Evolutionary conservation across 148 eudicot genomes (phyloP).

Genomic region (Hydrangea macrophylla): DNA sequence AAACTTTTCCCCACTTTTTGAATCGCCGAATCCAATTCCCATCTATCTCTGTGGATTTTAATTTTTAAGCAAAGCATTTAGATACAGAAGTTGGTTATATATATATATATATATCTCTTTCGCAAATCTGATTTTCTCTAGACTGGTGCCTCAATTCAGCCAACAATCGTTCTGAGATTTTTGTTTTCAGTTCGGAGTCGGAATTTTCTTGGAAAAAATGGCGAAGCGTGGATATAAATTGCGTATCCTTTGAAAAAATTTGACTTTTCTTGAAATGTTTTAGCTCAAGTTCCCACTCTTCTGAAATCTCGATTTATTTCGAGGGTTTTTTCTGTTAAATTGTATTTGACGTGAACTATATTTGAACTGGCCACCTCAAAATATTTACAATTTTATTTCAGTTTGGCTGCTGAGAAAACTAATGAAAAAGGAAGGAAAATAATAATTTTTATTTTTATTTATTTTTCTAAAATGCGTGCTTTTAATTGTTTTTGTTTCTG

Average conservation of each 20-base stretch:
- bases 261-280: conserved; percentile 1
- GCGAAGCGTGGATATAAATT: conserved; percentile 85
- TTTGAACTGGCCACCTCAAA: not conserved
- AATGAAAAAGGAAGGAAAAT: not conserved
- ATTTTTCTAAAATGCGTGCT: not conserved
- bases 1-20: conserved; percentile 6
- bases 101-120: not conserved
- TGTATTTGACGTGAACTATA: conserved; percentile 1
- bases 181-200: conserved; percentile 5
- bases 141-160: not conserved
- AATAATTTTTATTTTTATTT: too few species aligned
- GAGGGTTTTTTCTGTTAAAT: conserved; percentile 18
- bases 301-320: conserved; percentile 9
- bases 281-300: not conserved
- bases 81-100: not conserved
- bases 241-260: conserved; percentile 68
- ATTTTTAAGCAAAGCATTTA: not conserved
- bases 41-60: conserved; percentile 25
- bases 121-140: conserved; percentile 4
- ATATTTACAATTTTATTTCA: not conserved
- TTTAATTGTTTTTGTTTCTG: not conserved
- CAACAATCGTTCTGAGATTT: not conserved
- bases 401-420: not conserved
- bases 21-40: conserved; percentile 17
- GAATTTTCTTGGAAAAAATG: conserved; percentile 30